Evolutionary conservation across 352 stramenopile species (phyloP).

Genomic region (Blastocystis sp.): DNA sequence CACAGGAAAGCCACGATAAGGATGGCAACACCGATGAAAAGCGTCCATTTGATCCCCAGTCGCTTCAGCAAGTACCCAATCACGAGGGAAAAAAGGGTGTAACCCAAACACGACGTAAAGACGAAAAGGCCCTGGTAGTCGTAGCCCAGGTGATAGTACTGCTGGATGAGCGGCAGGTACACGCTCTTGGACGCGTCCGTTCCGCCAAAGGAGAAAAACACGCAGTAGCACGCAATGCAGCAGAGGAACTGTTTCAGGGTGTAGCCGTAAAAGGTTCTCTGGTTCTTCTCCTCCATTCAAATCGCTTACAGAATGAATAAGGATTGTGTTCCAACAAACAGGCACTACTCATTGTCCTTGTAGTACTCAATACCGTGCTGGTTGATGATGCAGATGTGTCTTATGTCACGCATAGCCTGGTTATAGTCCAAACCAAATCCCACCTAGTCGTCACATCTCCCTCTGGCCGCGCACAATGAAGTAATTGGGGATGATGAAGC

Average conservation of each 20-base stretch:
- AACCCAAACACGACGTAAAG: constrained; percentile 24
- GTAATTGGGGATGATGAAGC: constrained; percentile 90
- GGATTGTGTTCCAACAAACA: neutral
- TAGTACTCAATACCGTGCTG: constrained; percentile 81
- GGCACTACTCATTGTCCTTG: constrained; percentile 8
- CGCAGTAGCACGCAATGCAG: constrained; percentile 43
- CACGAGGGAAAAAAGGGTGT: constrained; percentile 48
- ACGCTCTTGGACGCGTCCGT: constrained; percentile 28
- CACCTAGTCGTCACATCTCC: constrained; percentile 74
- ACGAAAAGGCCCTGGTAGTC: constrained; percentile 63
- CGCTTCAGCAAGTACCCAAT: constrained; percentile 32
- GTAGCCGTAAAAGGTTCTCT: constrained; percentile 43
- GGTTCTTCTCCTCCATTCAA: neutral
- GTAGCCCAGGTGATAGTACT: constrained; percentile 55
- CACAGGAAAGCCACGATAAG: neutral
- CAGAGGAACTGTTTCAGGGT: constrained; percentile 29
- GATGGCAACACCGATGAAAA: constrained; percentile 26
- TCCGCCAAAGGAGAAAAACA: constrained; percentile 49
- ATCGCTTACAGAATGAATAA: neutral
- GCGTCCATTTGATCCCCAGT: constrained; percentile 26
- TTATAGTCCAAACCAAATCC: constrained; percentile 95
- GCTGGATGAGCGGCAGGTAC: constrained; percentile 40
- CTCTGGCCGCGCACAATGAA: constrained; percentile 77
- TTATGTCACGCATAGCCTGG: constrained; percentile 85
- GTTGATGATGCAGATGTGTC: constrained; percentile 80